Evolutionary conservation across 2,329 filamentous ascomycete species (phyloP), one percentile per base, ranked within the genome.

Genomic region (Pyricularia pennisetigena): DNA sequence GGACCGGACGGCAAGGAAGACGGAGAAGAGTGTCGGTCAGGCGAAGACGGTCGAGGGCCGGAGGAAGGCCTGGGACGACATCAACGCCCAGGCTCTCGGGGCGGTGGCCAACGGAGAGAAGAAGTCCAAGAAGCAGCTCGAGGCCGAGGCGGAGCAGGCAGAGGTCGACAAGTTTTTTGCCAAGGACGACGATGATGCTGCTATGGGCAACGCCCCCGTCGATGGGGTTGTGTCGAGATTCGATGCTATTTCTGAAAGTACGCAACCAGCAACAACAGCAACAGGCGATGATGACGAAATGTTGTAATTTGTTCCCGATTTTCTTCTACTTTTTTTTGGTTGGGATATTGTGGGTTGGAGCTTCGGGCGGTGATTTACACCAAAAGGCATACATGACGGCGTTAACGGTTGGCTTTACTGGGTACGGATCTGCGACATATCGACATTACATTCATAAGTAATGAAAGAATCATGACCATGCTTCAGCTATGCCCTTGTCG

Each of bases 1-100:
- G 75, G 87, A 88, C 75, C 83, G 85, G 71, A 89, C 84, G 12
- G 79, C 81, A 70, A 78, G 74, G 72, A 88, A 87, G 77, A 78
- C 86, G 35, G 78, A 83, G 74, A 83, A 81, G 76, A 88, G 86
- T 75, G 80, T 85, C 71, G 80, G 76, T 12, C 78, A 82, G 66
- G 81, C 82, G 0, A 78, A 79, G 68, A 78, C 72, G 20, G 80
- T 86, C 9, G 81, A 86, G 71, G 74, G 78, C 61, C 77, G 86
- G 70, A 79, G 80, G 24, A 85, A 85, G 74, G 77, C 78, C 4
- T 89, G 86, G 86, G 85, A 88, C 2, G 82, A 86, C 8, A 79
- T 88, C 72, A 89, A 88, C 75, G 61, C 32, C 61, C 41, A 67
- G 61, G 69, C 69, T n/a, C 59, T 65, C 28, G 67, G 20, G 16